phyloP scores from a whole-genome alignment of 441 rosid species.

The Lepidium campestre region DNA sequence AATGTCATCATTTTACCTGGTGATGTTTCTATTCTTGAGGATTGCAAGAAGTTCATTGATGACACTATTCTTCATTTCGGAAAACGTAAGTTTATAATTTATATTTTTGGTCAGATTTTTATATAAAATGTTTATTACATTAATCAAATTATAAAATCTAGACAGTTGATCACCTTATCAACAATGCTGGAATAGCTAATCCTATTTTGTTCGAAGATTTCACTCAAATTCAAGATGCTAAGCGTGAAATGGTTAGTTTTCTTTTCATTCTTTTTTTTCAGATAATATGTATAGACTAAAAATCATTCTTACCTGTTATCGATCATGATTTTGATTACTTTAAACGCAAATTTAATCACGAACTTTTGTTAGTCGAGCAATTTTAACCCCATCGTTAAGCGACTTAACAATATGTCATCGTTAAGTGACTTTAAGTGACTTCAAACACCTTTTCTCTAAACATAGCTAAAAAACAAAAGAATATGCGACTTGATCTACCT shows the following conservation, averaged over 20 bases:
- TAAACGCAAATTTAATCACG: not conserved
- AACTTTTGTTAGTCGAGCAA: too few relatives aligned
- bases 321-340: not conserved
- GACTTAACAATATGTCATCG: too few relatives aligned
- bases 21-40: constrained; percentile 32
- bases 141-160: not conserved
- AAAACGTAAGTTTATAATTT: constrained; percentile 13
- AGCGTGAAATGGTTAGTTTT: constrained; percentile 24
- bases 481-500: too few relatives aligned
- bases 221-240: constrained; percentile 22
- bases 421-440: too few relatives aligned
- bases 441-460: too few relatives aligned
- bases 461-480: too few relatives aligned
- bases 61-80: constrained; percentile 32
- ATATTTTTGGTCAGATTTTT: too few relatives aligned
- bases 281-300: not conserved
- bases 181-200: constrained; percentile 34
- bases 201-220: constrained; percentile 20
- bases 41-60: constrained; percentile 29
- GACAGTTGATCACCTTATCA: constrained; percentile 41
- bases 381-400: too few relatives aligned
- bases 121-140: not conserved
- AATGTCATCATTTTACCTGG: constrained; percentile 31
- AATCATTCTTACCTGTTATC: not conserved
- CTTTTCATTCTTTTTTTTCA: not conserved